phyloP scores from a whole-genome alignment of 1,284 basidiomycete species.

The Athelia psychrophila region DNA sequence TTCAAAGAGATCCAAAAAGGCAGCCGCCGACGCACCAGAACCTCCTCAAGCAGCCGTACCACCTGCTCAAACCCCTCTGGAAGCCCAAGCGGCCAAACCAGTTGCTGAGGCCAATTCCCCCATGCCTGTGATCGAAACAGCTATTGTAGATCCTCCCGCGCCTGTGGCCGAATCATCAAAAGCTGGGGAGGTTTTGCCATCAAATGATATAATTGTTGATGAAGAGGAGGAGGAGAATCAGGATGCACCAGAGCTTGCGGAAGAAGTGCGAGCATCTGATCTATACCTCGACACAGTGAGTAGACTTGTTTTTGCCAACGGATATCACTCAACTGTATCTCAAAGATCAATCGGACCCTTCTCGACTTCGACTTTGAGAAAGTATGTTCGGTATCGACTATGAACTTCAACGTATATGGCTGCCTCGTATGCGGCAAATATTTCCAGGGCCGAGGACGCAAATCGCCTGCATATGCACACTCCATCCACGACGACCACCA shows the following conservation, averaged over 20 bases:
- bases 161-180: constrained; percentile 2
- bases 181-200: not conserved
- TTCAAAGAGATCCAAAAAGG: constrained; percentile 39
- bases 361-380: constrained; percentile 99
- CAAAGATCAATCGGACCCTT: constrained; percentile 79
- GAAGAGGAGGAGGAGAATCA: constrained; percentile 51
- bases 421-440: constrained; percentile 99
- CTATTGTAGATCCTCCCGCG: not conserved
- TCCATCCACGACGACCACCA: constrained; percentile 98
- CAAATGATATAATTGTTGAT: constrained; percentile 38
- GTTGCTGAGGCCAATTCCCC: too few relatives aligned
- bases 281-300: constrained; percentile 93
- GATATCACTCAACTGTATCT: constrained; percentile 12
- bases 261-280: constrained; percentile 69
- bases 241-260: constrained; percentile 30
- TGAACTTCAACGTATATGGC: constrained; percentile 97
- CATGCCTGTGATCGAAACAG: too few relatives aligned
- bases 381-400: constrained; percentile 93
- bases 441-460: constrained; percentile 94
- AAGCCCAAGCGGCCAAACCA: too few relatives aligned
- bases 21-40: constrained; percentile 12
- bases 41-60: too few relatives aligned
- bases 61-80: too few relatives aligned
- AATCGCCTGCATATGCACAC: constrained; percentile 94
- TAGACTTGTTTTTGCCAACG: constrained; percentile 20